Base-by-base conservation (phyloP, 257 asterid genomes). In the Petrea volubilis region DNA sequence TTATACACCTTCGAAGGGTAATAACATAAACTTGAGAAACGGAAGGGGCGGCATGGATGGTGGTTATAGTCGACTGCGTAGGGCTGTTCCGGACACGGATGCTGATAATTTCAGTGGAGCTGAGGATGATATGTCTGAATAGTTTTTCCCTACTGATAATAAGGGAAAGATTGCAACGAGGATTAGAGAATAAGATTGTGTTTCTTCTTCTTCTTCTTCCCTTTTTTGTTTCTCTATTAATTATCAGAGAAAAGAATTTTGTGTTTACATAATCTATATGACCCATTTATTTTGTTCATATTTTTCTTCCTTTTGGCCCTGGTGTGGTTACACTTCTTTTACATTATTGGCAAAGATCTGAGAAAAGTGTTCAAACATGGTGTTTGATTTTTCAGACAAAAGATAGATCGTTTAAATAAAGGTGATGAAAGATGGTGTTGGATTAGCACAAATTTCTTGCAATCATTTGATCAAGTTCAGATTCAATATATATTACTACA, bases 41-140 rank as follows among this genome's bases (percentile, higher is more conserved):
- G 57, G 86, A 67, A 81, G 90, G 65, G 78, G 78, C 8, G 61
- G 79, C 40, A 28, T 75, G 72, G 93, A 74, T 53, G 85, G 79
- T 17, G 52, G 74, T n/a, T 27, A 24, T 57, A 84, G 79, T 28
- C 81, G 76, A 57, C 68, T 79, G 67, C 86, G 62, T 47, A 75
- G 77, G 71, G 70, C 66, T 15, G 72, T 73, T 59, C 78, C 74
- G 73, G 93, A 89, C 34, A 61, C 77, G 28, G 96, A 89, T 72
- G 80, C 59, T 3, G 93, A 85, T 71, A 88, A 84, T 44, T 87
- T 80, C 41, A 86, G 97, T 41, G 96, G 87, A 21, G 91, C 71
- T 1, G 97, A 89, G 62, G 91, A 92, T 65, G 85, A 88, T 24
- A 23, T 75, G 82, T 92, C 97, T 12, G 97, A 91, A n/a, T 91